Conservation (phyloP, 345 rosid species). For the Eucalyptus marginata region DNA sequence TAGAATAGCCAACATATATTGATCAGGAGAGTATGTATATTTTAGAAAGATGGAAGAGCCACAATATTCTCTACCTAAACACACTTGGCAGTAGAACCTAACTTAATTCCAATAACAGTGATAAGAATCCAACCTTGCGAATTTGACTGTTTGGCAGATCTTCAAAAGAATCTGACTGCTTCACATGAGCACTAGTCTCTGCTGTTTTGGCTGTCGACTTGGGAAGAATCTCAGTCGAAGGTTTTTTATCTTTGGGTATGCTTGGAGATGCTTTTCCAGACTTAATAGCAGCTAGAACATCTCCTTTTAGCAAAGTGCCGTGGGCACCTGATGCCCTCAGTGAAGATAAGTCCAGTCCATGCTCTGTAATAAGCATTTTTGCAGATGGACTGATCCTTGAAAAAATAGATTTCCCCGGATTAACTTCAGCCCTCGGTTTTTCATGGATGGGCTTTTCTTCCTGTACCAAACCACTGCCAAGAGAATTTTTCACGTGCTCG, state of each 20-base stretch:
- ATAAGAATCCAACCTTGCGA: constrained; percentile 65
- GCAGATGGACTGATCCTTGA: constrained; percentile 91
- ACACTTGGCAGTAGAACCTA: background rate
- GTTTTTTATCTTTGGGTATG: constrained; percentile 28
- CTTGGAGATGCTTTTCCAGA: constrained; percentile 53
- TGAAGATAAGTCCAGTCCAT: constrained; percentile 75
- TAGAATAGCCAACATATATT: background rate
- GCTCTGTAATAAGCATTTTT: constrained; percentile 57
- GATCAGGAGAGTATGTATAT: background rate
- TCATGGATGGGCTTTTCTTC: constrained; percentile 29
- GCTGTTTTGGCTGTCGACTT: constrained; percentile 20
- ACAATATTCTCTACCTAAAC: background rate
- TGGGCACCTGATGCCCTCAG: constrained; percentile 71
- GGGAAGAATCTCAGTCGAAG: constrained; percentile 15
- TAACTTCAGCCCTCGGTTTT: constrained; percentile 25
- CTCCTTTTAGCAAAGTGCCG: constrained; percentile 82
- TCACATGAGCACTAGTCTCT: constrained; percentile 25
- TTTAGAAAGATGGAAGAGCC: background rate
- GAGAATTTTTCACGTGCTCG: constrained; percentile 53
- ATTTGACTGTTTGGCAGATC: constrained; percentile 92
- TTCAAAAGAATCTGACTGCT: constrained; percentile 50
- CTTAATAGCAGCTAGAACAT: constrained; percentile 68
- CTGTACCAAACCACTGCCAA: constrained; percentile 24
- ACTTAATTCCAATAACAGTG: background rate
- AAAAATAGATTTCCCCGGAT: constrained; percentile 24